A percentile compares a stretch with the other conserved stretches of the same genome.
These are phyloP conservation scores for Funneliformis mosseae DNA, from an alignment of 192 early-diverging fungal genomes.

Conservation along the genomic window DNA sequence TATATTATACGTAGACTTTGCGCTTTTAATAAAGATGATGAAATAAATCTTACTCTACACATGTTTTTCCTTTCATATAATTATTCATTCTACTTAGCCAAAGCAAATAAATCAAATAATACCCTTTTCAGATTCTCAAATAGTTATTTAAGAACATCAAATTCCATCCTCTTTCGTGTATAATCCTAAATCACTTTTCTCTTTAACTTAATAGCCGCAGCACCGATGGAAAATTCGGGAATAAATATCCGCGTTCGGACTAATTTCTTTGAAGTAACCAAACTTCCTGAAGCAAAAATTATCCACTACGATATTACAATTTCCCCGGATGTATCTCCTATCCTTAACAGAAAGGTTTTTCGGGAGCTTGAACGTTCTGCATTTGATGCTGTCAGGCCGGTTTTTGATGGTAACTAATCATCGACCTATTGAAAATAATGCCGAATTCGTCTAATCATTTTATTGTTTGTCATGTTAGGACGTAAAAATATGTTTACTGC, in stretches of 20 bases:
- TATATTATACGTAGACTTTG: too few relatives aligned
- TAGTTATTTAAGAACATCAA: too few relatives aligned
- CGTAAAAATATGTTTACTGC: conserved; percentile 78
- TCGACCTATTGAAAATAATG: too few relatives aligned
- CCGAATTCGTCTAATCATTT: background rate
- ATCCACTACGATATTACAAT: conserved; percentile 90
- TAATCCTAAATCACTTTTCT: too few relatives aligned
- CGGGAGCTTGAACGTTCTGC: conserved; percentile 59
- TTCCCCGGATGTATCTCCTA: conserved; percentile 75
- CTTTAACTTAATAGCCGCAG: too few relatives aligned
- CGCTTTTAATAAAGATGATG: too few relatives aligned
- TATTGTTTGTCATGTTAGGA: background rate
- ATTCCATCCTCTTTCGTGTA: too few relatives aligned
- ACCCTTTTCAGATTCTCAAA: too few relatives aligned
- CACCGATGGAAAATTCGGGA: conserved; percentile 46
- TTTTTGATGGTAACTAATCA: conserved; percentile 67
- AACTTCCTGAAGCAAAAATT: conserved; percentile 65
- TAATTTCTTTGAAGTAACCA: conserved; percentile 81
- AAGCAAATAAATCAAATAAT: too few relatives aligned
- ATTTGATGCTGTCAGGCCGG: conserved; percentile 55
- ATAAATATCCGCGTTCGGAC: conserved; percentile 47
- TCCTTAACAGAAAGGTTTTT: conserved; percentile 72
- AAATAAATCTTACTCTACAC: too few relatives aligned
- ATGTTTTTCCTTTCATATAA: too few relatives aligned
- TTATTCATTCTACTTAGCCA: too few relatives aligned